Evolutionary conservation across 1,139 yeast genomes (phyloP), one percentile per base, ranked within the genome.

Genomic region (Suhomyces taliae): DNA sequence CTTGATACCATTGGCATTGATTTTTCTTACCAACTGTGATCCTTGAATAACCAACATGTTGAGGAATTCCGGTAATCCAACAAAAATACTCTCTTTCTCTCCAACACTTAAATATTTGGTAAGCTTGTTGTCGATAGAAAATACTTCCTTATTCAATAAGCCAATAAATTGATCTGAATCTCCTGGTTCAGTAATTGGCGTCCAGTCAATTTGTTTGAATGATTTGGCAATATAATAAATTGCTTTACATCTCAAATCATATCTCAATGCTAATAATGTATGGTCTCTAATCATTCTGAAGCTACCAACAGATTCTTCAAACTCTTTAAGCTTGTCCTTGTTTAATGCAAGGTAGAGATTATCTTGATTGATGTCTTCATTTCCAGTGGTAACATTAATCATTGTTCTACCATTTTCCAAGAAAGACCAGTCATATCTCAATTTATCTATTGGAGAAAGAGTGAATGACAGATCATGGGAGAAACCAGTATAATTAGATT

Each of bases 1-100:
- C 60, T 82, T 82, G 43, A 87, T 73, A 36, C 96, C 96, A 56
- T 80, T 79, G 15, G 69, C 66, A 60, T 87, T 87, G 57, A 88
- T 70, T 41, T 75, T 77, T 14, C 65, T 64, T 9, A 90, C 72
- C 34, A 80, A 67, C 14, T 72, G 74, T 1, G 91, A 79, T n/a
- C 86, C 88, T 39, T 66, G 67, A 6, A 89, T 78, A 41, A 87
- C 71, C 32, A 83, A 69, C 49, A 72, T 69, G 60, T 84, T 85
- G 50, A 85, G 70, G 55, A 83, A 74, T 45, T 67, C 67, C 8
- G 87, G 77, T 41, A 85, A 67, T 0, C 95, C 96, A 49, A 61
- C 50, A 47, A 74, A 67, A 1, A 75, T 64, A 26, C 65, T 59
- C n/a, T 64, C 67, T 9, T 66, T 60, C 43, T 67, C 75, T 7